Evolutionary conservation across 1,284 basidiomycete genomes (phyloP), one percentile per base, ranked within the genome.

Genomic region (Sanghuangporus weigelae): DNA sequence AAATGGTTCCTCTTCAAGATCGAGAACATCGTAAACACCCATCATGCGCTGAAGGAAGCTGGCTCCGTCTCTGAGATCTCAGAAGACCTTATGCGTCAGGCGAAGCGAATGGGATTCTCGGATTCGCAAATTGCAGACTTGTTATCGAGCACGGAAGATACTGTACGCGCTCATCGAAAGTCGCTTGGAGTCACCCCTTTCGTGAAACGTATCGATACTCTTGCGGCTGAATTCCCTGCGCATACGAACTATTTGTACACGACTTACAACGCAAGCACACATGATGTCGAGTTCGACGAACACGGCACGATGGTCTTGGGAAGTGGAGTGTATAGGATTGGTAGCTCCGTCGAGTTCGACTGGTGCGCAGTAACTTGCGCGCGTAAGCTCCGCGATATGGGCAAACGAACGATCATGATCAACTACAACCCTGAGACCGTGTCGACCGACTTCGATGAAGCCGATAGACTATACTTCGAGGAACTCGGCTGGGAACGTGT

Each of bases 391-490:
- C 84, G 96, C 68, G 86, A 90, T 67, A 91, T 95, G 85, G 95
- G 95, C 73, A 90, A 93, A 77, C 87, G 89, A 79, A 98, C 97
- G 50, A 90, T 99, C 79, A 99, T 99, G 96, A 85, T 99, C 84
- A 99, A 99, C 82, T 99, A 99, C 79, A 99, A 99, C 78, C 97
- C 96, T 16, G 97, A 99, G 79, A 99, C 97, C 3, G 97, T 99
- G 63, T 97, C 95, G 6, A 99, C 97, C 64, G 97, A 99, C 76
- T 99, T 96, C 75, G 97, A 99, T 73, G 97, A 99, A 80, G 97
- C 97, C 21, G 96, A 99, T 73, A 83, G 97, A 65, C 80, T 99
- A 60, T 99, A 99, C 84, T 99, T 99, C 73, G 97, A 99, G 76
- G 96, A 98, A 76, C 85, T 99, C 63, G 94, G 96, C 62, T 98